Evolutionary conservation across 768 basidiomycete species (phyloP), one percentile per base, ranked within the genome.

Genomic region (Tulasnella sp.): DNA sequence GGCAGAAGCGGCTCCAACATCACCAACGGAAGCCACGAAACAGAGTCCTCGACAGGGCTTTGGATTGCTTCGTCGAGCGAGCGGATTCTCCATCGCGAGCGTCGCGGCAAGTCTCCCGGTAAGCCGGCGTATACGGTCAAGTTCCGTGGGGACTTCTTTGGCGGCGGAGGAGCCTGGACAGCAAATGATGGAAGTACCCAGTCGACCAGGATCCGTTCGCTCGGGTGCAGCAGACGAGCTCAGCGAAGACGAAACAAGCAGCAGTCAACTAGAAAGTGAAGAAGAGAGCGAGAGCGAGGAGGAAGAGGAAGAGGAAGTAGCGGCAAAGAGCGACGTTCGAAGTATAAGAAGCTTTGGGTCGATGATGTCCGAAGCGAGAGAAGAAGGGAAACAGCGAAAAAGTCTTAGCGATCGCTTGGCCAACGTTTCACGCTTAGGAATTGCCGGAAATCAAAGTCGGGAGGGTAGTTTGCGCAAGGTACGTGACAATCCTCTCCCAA

Each of bases 291-390:
- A 74, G 17, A 81, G 79, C 4, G 83, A 83, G 22, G 83, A 81
- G 5, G 82, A 80, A 4, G 83, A 78, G 29, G 79, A 81, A 4
- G 78, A 81, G 14, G 80, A 79, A 29, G 82, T 78, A 62, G 77
- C 82, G 72, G 75, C 80, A 66, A 74, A 83, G 72, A 69, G 74
- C 1, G 92, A 93, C 79, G 76, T 87, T 52, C 83, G 89, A 80
- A 94, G 92, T 76, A 90, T 95, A 69, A 82, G 87, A 75, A 95
- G 93, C 78, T 94, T 95, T 77, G 90, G 89, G 82, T 94, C 86
- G 75, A 94, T 93, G 92, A 82, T 93, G 84, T 88, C 83, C 77
- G 72, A 69, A 32, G 34, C 79, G 74, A 71, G 74, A 75, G 67
- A 78, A 69, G 73, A 76, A 75, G 73, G 63, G 41, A 77, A 73